Base-by-base conservation (phyloP, 768 basidiomycete genomes). In the Leccinum uliginosum region DNA sequence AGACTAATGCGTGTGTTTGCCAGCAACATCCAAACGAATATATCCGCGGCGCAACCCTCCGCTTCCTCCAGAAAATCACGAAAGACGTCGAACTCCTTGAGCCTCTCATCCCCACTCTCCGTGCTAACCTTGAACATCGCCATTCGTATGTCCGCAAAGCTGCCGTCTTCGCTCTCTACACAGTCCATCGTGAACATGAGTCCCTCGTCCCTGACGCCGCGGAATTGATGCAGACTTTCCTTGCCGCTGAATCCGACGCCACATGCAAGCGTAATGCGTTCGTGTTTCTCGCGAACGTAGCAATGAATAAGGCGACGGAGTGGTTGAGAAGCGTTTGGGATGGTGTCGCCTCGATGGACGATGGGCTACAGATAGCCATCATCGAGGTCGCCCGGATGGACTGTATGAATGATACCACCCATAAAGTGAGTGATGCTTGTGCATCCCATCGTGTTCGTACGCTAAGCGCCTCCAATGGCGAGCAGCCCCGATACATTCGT, bases 11-110 rank as follows among this genome's bases (percentile, higher is more conserved):
- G 3, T 38, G 3, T 29, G n/a, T 49, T 32, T 23, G 44, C 6
- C 60, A 95, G 91, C 95, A 98, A 94, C 97, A 99, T 67, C 95
- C 96, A 9, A 98, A 99, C 66, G 97, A 99, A 78, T 99, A 98
- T 72, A 97, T 99, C 65, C 91, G 97, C 35, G 97, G 97, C 46
- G 92, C 94, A n/a, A 95, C 93, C 11, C 83, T 98, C 32, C 89
- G 97, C 24, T 96, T 95, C 76, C 81, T 98, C 12, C 92, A 96
- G 75, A 99, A 99, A 78, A 89, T 99, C 52, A 81, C 89, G 17
- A 89, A 90, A 72, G 97, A 98, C 64, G 78, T 84, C 3, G 97
- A 99, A 71, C 83, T 98, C 12, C 83, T 98, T 24, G 97, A 98
- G 76, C 97, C 97, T 24, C 84, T 98, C 59, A 83, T 98, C 58